Conservation (phyloP, 495 filamentous ascomycete species). For the Xylaria longipes region DNA sequence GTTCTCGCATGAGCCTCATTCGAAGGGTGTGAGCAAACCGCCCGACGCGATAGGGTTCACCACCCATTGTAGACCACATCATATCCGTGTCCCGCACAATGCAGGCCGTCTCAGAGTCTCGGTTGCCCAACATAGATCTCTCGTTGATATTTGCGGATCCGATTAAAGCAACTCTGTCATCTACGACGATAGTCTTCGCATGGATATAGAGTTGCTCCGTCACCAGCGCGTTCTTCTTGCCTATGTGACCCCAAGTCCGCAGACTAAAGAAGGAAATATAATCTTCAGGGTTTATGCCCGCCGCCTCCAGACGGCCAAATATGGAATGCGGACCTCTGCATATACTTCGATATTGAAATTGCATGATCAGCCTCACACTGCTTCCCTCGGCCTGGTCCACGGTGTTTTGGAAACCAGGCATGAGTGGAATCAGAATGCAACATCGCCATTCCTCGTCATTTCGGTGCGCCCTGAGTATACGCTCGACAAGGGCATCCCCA, state of each 20-base stretch:
- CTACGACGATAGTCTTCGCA: conserved; percentile 95
- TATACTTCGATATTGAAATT: conserved; percentile 97
- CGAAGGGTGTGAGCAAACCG: conserved; percentile 92
- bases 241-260: conserved; percentile 91
- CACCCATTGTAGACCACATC: conserved; percentile 91
- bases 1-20: conserved; percentile 94
- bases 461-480: conserved; percentile 82
- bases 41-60: conserved; percentile 85
- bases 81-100: conserved; percentile 94
- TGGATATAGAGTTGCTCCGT: conserved; percentile 99
- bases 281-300: conserved; percentile 93
- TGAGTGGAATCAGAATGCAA: conserved; percentile 92
- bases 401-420: conserved; percentile 98
- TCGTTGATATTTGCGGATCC: conserved; percentile 99
- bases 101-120: conserved; percentile 92
- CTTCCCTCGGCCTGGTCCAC: conserved; percentile 93
- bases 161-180: conserved; percentile 92
- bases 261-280: conserved; percentile 96
- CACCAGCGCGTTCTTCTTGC: conserved; percentile 77
- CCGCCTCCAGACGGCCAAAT: conserved; percentile 80
- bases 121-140: conserved; percentile 87
- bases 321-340: conserved; percentile 93
- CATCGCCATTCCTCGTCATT: conserved; percentile 92
- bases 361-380: conserved; percentile 94
- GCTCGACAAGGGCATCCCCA: conserved; percentile 92